A percentile compares a stretch with the other conserved stretches of the same genome.
These are phyloP conservation scores for Brassica hybrid DNA, from an alignment of 441 rosid species.

Conservation along the genomic window DNA sequence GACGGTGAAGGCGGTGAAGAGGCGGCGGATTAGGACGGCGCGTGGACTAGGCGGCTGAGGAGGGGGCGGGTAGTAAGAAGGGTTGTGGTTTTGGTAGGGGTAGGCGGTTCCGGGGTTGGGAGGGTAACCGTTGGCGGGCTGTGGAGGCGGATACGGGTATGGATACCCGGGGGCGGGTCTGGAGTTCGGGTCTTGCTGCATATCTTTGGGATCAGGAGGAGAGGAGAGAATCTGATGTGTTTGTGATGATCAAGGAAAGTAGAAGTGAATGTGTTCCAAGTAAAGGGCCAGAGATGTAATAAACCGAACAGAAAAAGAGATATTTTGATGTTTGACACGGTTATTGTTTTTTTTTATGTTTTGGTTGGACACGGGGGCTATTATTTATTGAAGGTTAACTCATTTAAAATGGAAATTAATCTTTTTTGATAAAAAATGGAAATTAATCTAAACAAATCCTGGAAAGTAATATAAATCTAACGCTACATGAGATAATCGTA, in stretches of 20 bases:
- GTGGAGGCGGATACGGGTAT: not conserved
- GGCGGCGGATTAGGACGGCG: not conserved
- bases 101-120: not conserved
- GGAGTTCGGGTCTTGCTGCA: not conserved
- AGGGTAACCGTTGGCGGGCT: not conserved
- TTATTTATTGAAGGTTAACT: not conserved
- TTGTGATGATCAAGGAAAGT: not conserved
- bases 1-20: not conserved
- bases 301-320: not conserved
- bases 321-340: not conserved
- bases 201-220: not conserved
- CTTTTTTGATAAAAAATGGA: not conserved
- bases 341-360: not conserved
- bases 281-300: not conserved
- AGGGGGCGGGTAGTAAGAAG: not conserved
- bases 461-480: not conserved
- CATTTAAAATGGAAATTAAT: not conserved
- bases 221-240: not conserved
- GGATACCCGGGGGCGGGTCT: not conserved
- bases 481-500: not conserved
- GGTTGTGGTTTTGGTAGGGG: not conserved
- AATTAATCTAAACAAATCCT: not conserved
- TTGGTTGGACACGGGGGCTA: not conserved
- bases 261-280: not conserved
- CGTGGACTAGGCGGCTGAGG: not conserved